These are phyloP conservation scores for Trichophyton equinum DNA, from an alignment of 2,329 filamentous ascomycete genomes.

Conservation along the genomic window DNA sequence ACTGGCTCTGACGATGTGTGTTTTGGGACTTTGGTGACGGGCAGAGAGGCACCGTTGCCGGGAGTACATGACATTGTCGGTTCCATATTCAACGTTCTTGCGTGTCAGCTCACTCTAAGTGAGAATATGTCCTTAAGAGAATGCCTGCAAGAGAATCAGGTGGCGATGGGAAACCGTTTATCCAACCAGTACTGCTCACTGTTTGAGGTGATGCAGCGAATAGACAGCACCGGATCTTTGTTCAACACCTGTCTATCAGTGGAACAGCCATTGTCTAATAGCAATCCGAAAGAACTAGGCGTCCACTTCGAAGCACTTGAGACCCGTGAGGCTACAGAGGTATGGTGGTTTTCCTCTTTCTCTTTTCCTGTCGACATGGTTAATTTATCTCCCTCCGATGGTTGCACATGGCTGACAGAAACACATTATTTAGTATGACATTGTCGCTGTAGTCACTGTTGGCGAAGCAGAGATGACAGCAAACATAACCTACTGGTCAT, in stretches of 20 bases:
- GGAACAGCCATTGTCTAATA: conserved; percentile 9
- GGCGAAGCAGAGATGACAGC: background rate
- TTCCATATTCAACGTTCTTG: background rate
- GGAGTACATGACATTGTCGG: conserved; percentile 24
- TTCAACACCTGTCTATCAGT: conserved; percentile 13
- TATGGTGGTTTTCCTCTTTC: background rate
- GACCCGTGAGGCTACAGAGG: background rate
- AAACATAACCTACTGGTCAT: conserved; percentile 9
- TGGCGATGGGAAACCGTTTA: background rate
- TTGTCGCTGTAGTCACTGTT: conserved; percentile 8
- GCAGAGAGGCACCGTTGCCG: conserved; percentile 26
- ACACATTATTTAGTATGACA: conserved; percentile 8
- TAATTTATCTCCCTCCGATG: background rate
- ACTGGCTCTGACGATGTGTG: conserved; percentile 26
- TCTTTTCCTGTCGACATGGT: too few relatives aligned
- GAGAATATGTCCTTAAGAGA: background rate
- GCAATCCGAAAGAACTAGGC: background rate
- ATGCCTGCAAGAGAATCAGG: conserved; percentile 14
- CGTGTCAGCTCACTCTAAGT: background rate
- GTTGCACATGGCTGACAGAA: background rate
- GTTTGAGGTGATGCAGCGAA: conserved; percentile 4
- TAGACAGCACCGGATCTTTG: background rate
- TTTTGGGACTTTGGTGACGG: conserved; percentile 30
- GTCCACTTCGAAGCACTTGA: background rate
- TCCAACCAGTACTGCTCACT: conserved; percentile 9